Conservation (phyloP, 805 yeast genomes). For the Starmerella potacharoeniae region DNA sequence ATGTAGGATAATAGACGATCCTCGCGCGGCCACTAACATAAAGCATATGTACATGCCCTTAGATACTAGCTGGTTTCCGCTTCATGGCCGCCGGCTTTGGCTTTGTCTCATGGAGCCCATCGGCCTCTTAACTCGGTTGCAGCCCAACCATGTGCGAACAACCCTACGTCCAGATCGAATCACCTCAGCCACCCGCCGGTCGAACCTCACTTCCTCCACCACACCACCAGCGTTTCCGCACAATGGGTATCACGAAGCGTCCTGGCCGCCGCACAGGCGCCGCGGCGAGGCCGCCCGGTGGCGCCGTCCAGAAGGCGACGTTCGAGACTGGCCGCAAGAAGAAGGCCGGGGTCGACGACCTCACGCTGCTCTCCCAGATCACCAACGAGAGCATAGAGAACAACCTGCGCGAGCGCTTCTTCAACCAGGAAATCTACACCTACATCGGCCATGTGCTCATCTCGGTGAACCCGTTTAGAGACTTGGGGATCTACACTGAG, state of each 20-base stretch:
- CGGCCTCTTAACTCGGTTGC: background rate
- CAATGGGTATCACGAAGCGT: slow-evolving; percentile 69
- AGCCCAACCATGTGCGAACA: background rate
- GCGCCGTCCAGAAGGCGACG: slow-evolving; percentile 74
- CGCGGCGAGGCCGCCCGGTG: slow-evolving; percentile 28
- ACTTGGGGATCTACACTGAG: slow-evolving; percentile 86
- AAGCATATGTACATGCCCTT: too few species aligned
- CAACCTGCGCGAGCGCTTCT: slow-evolving; percentile 76
- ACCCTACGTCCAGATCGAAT: background rate
- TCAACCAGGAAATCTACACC: slow-evolving; percentile 81
- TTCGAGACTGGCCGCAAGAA: slow-evolving; percentile 80
- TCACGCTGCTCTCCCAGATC: slow-evolving; percentile 77
- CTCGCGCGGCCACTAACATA: too few species aligned
- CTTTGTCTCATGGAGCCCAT: too few species aligned
- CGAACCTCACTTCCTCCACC: background rate
- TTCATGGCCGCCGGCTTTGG: too few species aligned
- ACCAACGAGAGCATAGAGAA: slow-evolving; percentile 89
- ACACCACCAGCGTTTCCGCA: background rate
- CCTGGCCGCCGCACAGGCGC: slow-evolving; percentile 46
- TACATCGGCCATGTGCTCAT: slow-evolving; percentile 90
- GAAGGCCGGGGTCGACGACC: slow-evolving; percentile 96
- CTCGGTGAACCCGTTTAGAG: slow-evolving; percentile 93
- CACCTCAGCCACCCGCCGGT: slow-evolving; percentile 2
- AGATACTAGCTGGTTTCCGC: too few species aligned
- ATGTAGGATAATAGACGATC: too few species aligned